Conservation (phyloP, 768 basidiomycete species). For the Boletus barrowsii region DNA sequence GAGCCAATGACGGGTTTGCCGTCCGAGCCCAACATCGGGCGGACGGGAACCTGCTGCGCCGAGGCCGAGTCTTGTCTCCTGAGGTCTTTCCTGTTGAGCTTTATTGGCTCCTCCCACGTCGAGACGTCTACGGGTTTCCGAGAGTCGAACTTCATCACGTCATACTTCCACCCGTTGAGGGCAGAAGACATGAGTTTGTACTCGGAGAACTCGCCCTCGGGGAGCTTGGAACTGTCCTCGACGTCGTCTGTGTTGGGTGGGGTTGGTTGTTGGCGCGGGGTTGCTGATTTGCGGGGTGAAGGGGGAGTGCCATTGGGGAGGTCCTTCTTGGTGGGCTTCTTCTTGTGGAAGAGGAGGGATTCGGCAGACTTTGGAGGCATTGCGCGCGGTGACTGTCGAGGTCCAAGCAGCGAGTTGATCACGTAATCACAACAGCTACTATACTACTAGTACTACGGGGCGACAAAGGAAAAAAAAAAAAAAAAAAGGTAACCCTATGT, state of each 20-base stretch:
- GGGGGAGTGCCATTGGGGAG: conserved; percentile 14
- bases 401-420: conserved; percentile 13
- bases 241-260: conserved; percentile 41
- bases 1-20: conserved; percentile 79
- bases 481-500: conserved; percentile 24
- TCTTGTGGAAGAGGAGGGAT: conserved; percentile 68
- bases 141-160: conserved; percentile 88
- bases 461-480: conserved; percentile 7
- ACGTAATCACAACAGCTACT: conserved; percentile 23
- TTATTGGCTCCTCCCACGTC: conserved; percentile 71
- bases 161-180: conserved; percentile 86
- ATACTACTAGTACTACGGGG: not conserved
- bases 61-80: conserved; percentile 43
- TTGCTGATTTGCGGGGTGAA: conserved; percentile 37
- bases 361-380: conserved; percentile 36
- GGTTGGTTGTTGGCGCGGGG: conserved; percentile 40
- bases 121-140: conserved; percentile 68
- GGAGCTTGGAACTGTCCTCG: conserved; percentile 54
- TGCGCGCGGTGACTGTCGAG: not conserved
- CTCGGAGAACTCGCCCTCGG: conserved; percentile 68
- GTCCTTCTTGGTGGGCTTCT: conserved; percentile 39
- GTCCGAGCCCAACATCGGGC: conserved; percentile 76
- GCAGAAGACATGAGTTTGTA: conserved; percentile 77
- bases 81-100: conserved; percentile 84
- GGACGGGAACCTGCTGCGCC: conserved; percentile 50